phyloP scores from a whole-genome alignment of 257 asterid genomes.

The Prunella vulgaris region DNA sequence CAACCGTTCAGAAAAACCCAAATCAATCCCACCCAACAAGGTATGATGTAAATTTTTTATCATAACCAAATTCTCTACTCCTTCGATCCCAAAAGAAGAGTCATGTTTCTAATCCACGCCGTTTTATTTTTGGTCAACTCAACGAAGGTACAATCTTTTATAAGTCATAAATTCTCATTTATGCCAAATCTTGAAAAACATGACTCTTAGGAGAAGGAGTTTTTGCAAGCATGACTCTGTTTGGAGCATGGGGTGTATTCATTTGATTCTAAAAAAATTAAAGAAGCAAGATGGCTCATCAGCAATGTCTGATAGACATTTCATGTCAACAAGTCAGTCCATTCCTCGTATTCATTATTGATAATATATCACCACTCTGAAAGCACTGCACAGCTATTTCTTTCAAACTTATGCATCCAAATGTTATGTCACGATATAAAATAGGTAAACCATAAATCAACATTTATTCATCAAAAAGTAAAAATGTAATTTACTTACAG shows the following conservation, averaged over 20 bases:
- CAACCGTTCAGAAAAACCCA: background rate
- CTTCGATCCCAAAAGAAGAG: background rate
- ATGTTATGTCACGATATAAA: no score
- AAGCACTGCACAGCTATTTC: no score
- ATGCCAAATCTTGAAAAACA: background rate
- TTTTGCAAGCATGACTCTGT: background rate
- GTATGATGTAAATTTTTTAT: background rate
- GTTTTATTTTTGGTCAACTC: background rate
- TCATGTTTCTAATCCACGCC: background rate
- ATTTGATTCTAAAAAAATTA: background rate
- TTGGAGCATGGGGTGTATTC: background rate
- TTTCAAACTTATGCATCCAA: no score
- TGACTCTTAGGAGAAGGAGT: background rate
- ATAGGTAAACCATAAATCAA: slow-evolving; percentile 3
- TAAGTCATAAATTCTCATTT: background rate
- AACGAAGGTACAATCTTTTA: background rate
- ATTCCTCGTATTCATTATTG: background rate
- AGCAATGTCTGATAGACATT: background rate
- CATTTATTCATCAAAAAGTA: background rate
- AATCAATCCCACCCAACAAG: background rate
- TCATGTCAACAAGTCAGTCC: background rate
- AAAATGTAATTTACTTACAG: slow-evolving; percentile 51
- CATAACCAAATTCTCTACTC: background rate
- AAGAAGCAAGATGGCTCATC: background rate
- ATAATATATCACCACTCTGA: no score